These are phyloP conservation scores for Termitomyces sp. DNA, from an alignment of 768 basidiomycete species.

Conservation along the genomic window DNA sequence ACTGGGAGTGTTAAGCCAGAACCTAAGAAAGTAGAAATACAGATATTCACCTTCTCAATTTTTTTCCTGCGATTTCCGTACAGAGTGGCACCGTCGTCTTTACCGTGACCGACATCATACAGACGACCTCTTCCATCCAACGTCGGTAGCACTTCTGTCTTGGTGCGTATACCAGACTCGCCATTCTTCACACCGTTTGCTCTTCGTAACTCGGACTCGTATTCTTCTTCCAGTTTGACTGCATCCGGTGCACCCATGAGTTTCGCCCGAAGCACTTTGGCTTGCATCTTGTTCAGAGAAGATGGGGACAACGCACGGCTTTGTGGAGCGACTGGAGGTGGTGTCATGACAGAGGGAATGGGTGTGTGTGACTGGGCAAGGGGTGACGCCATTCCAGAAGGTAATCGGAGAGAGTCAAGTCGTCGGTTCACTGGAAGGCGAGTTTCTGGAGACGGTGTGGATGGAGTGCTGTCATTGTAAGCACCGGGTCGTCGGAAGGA, in stretches of 20 bases:
- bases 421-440: constrained; percentile 42
- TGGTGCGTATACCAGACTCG: constrained; percentile 42
- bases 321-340: constrained; percentile 34
- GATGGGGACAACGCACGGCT: constrained; percentile 60
- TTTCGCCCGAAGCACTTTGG: constrained; percentile 87
- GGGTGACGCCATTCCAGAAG: constrained; percentile 56
- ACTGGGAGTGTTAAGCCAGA: constrained; percentile 31
- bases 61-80: constrained; percentile 80
- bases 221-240: constrained; percentile 74
- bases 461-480: constrained; percentile 44
- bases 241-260: constrained; percentile 80
- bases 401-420: constrained; percentile 56
- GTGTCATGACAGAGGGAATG: constrained; percentile 88
- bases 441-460: constrained; percentile 52
- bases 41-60: constrained; percentile 56
- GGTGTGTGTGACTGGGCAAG: constrained; percentile 69
- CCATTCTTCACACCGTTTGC: constrained; percentile 39
- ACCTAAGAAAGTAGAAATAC: neutral
- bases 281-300: constrained; percentile 88
- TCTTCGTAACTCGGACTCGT: constrained; percentile 62
- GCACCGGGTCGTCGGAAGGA: constrained; percentile 85
- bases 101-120: constrained; percentile 89
- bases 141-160: constrained; percentile 84
- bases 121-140: constrained; percentile 78
- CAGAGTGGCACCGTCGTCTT: constrained; percentile 42